Conservation (phyloP, 2,329 filamentous ascomycete species). For the Cladosporium sp. region DNA sequence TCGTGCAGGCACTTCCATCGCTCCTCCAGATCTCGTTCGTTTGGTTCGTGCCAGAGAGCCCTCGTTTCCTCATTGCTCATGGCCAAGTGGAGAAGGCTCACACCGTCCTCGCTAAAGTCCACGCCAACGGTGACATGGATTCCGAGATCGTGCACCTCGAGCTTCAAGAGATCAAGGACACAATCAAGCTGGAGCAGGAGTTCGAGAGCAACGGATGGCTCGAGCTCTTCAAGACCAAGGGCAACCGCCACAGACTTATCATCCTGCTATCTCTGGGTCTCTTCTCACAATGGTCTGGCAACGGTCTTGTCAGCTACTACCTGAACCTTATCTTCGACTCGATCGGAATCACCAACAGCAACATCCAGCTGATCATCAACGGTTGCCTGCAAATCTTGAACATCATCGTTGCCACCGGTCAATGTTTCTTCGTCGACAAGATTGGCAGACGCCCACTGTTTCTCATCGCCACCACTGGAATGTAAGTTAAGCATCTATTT, state of each 20-base stretch:
- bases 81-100: slow-evolving; percentile 49
- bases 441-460: slow-evolving; percentile 34
- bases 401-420: slow-evolving; percentile 51
- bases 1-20: slow-evolving; percentile 49
- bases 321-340: slow-evolving; percentile 31
- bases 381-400: slow-evolving; percentile 58
- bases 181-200: slow-evolving; percentile 46
- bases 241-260: slow-evolving; percentile 52
- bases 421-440: slow-evolving; percentile 33
- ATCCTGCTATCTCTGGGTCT: slow-evolving; percentile 53
- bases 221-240: slow-evolving; percentile 46
- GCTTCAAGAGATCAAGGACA: slow-evolving; percentile 48
- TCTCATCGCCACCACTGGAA: slow-evolving; percentile 35
- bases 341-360: slow-evolving; percentile 33
- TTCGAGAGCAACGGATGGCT: slow-evolving; percentile 43
- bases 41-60: slow-evolving; percentile 56
- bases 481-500: slow-evolving; percentile 19
- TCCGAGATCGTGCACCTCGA: slow-evolving; percentile 47
- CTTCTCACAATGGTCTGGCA: slow-evolving; percentile 57
- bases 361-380: slow-evolving; percentile 40
- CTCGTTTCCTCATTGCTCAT: slow-evolving; percentile 54
- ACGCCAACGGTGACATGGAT: slow-evolving; percentile 45
- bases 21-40: slow-evolving; percentile 43
- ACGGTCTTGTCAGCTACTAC: slow-evolving; percentile 46
- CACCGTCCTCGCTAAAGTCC: slow-evolving; percentile 49